Percentiles rank a stretch among this genome's conserved stretches.
These are phyloP conservation scores for Achlya hypogyna DNA, from an alignment of 352 stramenopile genomes.

Conservation along the genomic window DNA sequence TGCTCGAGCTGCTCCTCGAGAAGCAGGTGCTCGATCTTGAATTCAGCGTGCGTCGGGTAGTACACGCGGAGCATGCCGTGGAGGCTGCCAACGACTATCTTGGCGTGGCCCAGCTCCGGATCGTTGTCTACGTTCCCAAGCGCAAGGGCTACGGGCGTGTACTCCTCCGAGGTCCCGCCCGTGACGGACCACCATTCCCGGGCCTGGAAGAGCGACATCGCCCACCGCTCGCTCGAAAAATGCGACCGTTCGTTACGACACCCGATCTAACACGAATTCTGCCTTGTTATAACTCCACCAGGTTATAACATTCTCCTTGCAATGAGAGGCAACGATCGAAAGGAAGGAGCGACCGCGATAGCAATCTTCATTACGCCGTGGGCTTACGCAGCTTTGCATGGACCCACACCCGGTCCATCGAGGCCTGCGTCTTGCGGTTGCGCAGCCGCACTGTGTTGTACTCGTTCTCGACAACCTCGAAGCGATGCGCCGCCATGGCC, in stretches of 20 bases:
- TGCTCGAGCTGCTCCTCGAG: slow-evolving; percentile 78
- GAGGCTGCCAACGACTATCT: slow-evolving; percentile 85
- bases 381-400: slow-evolving; percentile 61
- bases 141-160: slow-evolving; percentile 55
- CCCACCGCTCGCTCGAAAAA: background rate
- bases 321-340: too few relatives aligned
- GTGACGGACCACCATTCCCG: slow-evolving; percentile 82
- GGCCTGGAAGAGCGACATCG: slow-evolving; percentile 88
- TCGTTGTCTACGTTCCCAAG: slow-evolving; percentile 87
- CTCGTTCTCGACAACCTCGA: slow-evolving; percentile 48
- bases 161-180: slow-evolving; percentile 70
- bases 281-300: too few relatives aligned
- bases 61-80: slow-evolving; percentile 82
- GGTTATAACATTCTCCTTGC: background rate
- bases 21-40: slow-evolving; percentile 83
- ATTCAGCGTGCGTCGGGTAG: slow-evolving; percentile 64
- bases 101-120: slow-evolving; percentile 52
- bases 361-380: too few relatives aligned
- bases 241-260: background rate
- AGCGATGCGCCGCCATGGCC: slow-evolving; percentile 36
- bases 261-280: background rate
- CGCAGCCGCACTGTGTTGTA: slow-evolving; percentile 66
- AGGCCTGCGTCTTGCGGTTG: slow-evolving; percentile 59
- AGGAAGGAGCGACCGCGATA: too few relatives aligned
- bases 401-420: slow-evolving; percentile 75